Percentiles rank a stretch among this genome's conserved stretches.
These are phyloP conservation scores for Penicillium samsonianum DNA, from an alignment of 495 filamentous ascomycete species.

Conservation along the genomic window DNA sequence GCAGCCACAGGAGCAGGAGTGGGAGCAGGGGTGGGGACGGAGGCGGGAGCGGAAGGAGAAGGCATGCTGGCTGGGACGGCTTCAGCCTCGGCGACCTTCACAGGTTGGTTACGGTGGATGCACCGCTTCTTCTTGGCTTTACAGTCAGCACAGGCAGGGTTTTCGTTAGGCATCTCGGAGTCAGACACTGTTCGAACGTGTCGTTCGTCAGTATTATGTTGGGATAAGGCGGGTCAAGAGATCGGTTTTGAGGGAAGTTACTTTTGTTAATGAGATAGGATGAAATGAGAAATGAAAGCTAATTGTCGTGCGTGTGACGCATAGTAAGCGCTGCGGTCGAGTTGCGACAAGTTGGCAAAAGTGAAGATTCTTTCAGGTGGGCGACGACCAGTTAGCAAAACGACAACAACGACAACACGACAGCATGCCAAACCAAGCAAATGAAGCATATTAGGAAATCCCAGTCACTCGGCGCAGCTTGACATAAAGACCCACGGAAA, in stretches of 20 bases:
- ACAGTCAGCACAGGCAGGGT: constrained; percentile 21
- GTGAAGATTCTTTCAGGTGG: not conserved
- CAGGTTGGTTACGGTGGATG: constrained; percentile 7
- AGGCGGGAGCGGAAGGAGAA: not conserved
- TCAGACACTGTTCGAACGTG: constrained; percentile 9
- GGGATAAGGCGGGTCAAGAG: not conserved
- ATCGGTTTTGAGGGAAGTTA: not conserved
- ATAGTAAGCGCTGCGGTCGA: not conserved
- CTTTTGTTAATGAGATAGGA: not conserved
- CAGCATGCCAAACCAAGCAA: too few relatives aligned
- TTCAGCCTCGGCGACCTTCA: not conserved
- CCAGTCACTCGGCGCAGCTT: too few relatives aligned
- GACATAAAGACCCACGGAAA: not conserved
- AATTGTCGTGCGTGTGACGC: not conserved
- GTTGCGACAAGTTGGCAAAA: not conserved
- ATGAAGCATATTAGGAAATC: too few relatives aligned
- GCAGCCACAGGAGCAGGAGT: not conserved
- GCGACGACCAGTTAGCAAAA: too few relatives aligned
- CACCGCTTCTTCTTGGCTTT: constrained; percentile 26
- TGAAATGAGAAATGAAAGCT: not conserved
- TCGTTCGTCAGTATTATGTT: not conserved
- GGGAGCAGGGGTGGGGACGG: not conserved
- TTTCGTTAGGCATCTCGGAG: constrained; percentile 7
- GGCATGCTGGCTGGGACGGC: not conserved
- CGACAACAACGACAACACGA: too few relatives aligned